Conservation (phyloP, 1,139 yeast species). For the Sugiyamaella neomexicana region DNA sequence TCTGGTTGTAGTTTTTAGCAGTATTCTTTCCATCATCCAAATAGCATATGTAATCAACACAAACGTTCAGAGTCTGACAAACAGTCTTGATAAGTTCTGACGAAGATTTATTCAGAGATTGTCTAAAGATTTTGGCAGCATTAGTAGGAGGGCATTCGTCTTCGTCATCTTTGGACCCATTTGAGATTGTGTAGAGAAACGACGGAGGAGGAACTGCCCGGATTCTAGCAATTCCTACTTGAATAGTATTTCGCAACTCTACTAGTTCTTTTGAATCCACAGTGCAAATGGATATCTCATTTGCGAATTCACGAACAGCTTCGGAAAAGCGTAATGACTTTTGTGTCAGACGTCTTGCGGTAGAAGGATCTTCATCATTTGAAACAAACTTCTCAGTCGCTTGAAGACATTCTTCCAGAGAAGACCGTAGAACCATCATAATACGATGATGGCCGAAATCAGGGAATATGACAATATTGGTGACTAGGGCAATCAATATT, state of each 20-base stretch:
- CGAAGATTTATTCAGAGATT: constrained; percentile 8
- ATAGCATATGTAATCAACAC: constrained; percentile 22
- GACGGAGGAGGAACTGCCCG: constrained; percentile 45
- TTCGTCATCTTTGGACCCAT: background rate
- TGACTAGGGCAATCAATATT: constrained; percentile 41
- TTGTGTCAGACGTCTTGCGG: constrained; percentile 37
- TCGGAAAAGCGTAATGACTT: constrained; percentile 43
- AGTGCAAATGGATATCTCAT: constrained; percentile 44
- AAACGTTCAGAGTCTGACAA: constrained; percentile 21
- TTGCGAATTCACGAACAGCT: constrained; percentile 47
- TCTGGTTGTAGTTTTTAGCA: constrained; percentile 5
- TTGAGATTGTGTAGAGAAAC: constrained; percentile 24
- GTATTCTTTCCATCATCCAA: constrained; percentile 16
- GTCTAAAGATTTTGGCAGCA: constrained; percentile 11
- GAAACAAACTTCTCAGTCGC: constrained; percentile 22
- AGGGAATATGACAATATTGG: constrained; percentile 44
- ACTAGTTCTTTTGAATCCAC: constrained; percentile 41
- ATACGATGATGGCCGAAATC: constrained; percentile 42
- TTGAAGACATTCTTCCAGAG: constrained; percentile 26
- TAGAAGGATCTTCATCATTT: constrained; percentile 26
- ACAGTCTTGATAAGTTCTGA: constrained; percentile 22
- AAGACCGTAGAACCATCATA: constrained; percentile 22
- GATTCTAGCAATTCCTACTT: constrained; percentile 44
- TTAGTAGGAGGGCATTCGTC: background rate
- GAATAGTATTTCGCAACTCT: constrained; percentile 45